Percentiles rank a stretch among this genome's conserved stretches.
These are phyloP conservation scores for Plasmodium falciparum DNA, from an alignment of 169 alveolate genomes.

Conservation along the genomic window DNA sequence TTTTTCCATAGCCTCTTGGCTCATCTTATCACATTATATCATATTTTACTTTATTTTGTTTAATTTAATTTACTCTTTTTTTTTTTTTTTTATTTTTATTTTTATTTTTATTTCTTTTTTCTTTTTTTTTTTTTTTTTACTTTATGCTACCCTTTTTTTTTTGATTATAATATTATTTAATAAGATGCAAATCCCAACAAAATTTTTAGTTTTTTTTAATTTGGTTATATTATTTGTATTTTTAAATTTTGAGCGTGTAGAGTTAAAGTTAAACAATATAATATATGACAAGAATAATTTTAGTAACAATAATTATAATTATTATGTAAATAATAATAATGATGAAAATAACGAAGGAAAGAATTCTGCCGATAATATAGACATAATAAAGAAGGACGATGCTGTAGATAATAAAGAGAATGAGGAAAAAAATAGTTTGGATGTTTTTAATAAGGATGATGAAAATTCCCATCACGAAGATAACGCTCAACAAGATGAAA, in stretches of 20 bases:
- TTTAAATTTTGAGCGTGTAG: constrained; percentile 39
- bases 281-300: neutral
- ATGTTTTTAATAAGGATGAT: neutral
- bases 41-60: no score
- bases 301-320: no score
- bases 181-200: constrained; percentile 17
- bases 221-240: constrained; percentile 8
- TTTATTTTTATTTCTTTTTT: no score
- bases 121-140: neutral
- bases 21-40: no score
- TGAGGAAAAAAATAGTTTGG: neutral
- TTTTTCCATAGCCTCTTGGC: no score
- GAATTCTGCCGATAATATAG: neutral
- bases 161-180: neutral
- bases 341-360: neutral
- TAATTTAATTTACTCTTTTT: no score
- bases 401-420: neutral
- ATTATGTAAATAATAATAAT: no score
- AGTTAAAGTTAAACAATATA: constrained; percentile 25
- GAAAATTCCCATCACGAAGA: neutral
- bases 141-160: neutral
- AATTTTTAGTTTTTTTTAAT: constrained; percentile 13
- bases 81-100: no score
- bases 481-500: no score
- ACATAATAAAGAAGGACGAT: neutral